Evolutionary conservation across 2,329 filamentous ascomycete genomes (phyloP), one percentile per base, ranked within the genome.

Genomic region (Sporothrix pallida): DNA sequence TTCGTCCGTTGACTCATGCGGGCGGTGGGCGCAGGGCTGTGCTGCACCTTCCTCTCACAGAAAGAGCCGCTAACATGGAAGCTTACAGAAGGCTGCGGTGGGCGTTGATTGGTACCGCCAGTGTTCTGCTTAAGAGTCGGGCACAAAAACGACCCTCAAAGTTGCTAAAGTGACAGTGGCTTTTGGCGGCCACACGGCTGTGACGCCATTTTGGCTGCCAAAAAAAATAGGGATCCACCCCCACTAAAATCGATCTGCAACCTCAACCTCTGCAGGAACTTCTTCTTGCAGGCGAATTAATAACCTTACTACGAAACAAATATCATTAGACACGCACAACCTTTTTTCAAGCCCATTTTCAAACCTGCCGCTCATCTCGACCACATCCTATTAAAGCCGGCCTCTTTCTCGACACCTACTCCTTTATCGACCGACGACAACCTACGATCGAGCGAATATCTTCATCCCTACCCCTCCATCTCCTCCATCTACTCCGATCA

Each of bases 1-100:
- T 20, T 48, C 62, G 42, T 67, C 62, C 62, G 62, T 67, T 67
- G 62, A 67, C 62, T 48, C 62, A 67, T 20, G 62, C 62, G 62
- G 60, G 42, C 42, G 62, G 62, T 63, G 60, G 60, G 60, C 37
- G 17, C 60, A 46, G 17, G 60, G 58, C 37, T 63, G 58, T 63
- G 60, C 17, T n/a, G 60, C n/a, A 65, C 37, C 46, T 65, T 15
- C 60, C 60, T 12, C 9, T 9, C 12, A 63, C 37, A 65, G 17
- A 65, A 46, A n/a, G 60, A 46, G 60, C 60, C 52, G 20, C 63
- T 67, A 67, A 50, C 44, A 12, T 67, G 63, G 46, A 67, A 67
- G 63, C 46, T 9, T 50, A 46, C 60, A 46, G 60, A 65, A 65
- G 60, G 60, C 60, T 65, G 37, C 60, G 60, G 58, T 20, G 12